phyloP scores from a whole-genome alignment of 2,329 filamentous ascomycete genomes.

The Drechslerella coelobrocha region DNA sequence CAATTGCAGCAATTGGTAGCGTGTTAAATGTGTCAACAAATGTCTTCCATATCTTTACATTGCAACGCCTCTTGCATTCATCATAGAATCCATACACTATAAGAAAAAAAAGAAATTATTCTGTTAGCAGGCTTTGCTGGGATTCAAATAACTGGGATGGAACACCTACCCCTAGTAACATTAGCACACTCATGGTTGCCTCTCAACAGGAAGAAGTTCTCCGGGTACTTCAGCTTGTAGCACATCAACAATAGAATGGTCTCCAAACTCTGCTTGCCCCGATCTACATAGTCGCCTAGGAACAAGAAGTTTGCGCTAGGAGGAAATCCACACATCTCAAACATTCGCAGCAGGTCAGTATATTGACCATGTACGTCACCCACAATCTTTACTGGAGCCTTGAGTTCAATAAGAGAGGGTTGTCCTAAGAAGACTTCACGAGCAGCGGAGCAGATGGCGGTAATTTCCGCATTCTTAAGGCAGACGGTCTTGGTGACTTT shows the following conservation, averaged over 20 bases:
- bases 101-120: conserved; percentile 6
- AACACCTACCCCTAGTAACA: conserved; percentile 70
- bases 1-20: conserved; percentile 92
- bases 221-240: conserved; percentile 96
- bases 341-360: conserved; percentile 93
- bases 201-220: conserved; percentile 94
- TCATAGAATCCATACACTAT: conserved; percentile 94
- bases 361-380: conserved; percentile 97
- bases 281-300: conserved; percentile 93
- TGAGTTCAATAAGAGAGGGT: conserved; percentile 87
- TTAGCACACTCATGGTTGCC: conserved; percentile 98
- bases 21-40: conserved; percentile 97
- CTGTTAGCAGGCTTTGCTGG: neutral
- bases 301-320: conserved; percentile 92
- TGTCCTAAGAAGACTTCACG: conserved; percentile 90
- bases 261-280: conserved; percentile 93
- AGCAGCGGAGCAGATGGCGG: conserved; percentile 86
- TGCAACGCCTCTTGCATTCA: conserved; percentile 94
- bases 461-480: conserved; percentile 96
- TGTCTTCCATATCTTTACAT: conserved; percentile 97
- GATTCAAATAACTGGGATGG: conserved; percentile 6
- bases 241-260: conserved; percentile 90
- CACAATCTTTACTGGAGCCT: conserved; percentile 96
- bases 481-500: conserved; percentile 98
- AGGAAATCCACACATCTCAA: conserved; percentile 98